Base-by-base conservation (phyloP, 2,329 filamentous ascomycete species). In the Escovopsis weberi region DNA sequence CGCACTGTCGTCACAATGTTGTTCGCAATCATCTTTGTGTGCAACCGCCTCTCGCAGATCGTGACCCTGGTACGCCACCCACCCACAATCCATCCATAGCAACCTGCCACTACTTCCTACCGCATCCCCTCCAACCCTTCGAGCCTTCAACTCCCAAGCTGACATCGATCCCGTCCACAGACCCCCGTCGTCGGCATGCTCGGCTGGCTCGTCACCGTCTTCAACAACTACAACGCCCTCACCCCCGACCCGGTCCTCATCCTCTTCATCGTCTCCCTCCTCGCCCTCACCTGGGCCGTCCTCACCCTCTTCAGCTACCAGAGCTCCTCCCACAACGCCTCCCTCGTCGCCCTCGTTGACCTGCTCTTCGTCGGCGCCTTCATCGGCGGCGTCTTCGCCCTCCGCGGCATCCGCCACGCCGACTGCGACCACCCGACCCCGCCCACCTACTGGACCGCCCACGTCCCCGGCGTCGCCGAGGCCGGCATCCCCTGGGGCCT, bases 141-240 rank as follows among this genome's bases (percentile, higher is more conserved):
- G 15, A 15, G 15, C 15, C 15, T 15, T 15, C 15, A 15, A 15
- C 15, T 15, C 15, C 15, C 15, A 15, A 33, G 32, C 28, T 30
- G 10, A 30, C 28, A 30, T n/a, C 32, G 5, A 28, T 35, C 2
- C 35, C 39, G 34, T 6, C 7, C 1, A 12, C 49, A 81, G 77
- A 78, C 80, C 56, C 76, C 76, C 37, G 70, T 65, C 23, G 69
- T 82, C 59, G 77, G 78, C 61, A 80, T 82, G 72, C 71, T 80
- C 42, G 69, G 74, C 52, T 81, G 71, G 66, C 81, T 82, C 56
- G 72, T 82, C 49, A 60, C 80, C 59, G 67, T 68, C 50, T 80
- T 74, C 60, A 67, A 72, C 52, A 55, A 62, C 42, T 53, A 59
- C 52, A 80, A 81, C 59, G 55, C 65, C 46, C 64, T 80, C 41